Percentiles rank a stretch among this genome's conserved stretches.
Conservation (phyloP, 2,329 filamentous ascomycete species). For the Ceratocystis ficicola region DNA sequence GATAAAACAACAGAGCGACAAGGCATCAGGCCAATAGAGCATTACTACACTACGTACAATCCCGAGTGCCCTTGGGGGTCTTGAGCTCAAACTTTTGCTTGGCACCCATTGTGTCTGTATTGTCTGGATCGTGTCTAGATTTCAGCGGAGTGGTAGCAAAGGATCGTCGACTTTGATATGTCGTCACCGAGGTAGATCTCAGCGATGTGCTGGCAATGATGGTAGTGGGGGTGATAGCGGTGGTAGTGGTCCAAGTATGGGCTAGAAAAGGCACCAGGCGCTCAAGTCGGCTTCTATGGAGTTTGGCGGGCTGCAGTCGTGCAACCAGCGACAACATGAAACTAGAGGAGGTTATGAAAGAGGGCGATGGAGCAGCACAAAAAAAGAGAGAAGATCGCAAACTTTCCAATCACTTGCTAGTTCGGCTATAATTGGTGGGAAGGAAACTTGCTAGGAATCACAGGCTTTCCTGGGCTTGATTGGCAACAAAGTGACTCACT, state of each 20-base stretch:
- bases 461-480: neutral
- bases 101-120: constrained; percentile 28
- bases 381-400: neutral
- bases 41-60: constrained; percentile 41
- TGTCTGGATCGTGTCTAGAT: neutral
- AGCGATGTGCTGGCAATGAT: neutral
- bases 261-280: neutral
- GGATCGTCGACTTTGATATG: neutral
- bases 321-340: constrained; percentile 4
- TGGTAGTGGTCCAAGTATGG: neutral
- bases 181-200: neutral
- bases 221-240: neutral
- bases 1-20: neutral
- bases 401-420: neutral
- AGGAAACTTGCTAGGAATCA: neutral
- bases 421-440: constrained; percentile 1
- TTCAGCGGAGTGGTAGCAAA: neutral
- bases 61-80: constrained; percentile 81
- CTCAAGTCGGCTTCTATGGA: constrained; percentile 10
- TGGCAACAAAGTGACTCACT: constrained; percentile 3
- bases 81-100: constrained; percentile 58
- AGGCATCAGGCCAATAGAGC: neutral
- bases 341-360: neutral
- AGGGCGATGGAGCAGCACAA: neutral
- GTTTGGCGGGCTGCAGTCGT: constrained; percentile 14